A percentile compares a stretch with the other conserved stretches of the same genome.
phyloP scores from a whole-genome alignment of 495 filamentous ascomycete species.

The Aspergillus cristatus region DNA sequence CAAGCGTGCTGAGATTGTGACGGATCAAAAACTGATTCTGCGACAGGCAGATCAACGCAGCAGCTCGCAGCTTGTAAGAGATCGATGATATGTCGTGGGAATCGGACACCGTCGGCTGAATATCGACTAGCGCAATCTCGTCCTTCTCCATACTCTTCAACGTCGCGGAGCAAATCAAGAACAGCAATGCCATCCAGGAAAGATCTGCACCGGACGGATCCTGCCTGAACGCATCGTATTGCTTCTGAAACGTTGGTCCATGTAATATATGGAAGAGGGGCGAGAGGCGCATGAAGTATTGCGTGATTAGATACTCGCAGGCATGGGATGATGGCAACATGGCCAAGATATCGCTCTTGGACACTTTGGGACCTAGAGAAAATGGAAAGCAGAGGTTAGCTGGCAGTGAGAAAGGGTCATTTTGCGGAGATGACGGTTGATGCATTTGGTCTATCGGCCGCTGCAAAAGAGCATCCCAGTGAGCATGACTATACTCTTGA shows the following conservation, averaged over 20 bases:
- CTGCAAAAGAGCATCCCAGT: background rate
- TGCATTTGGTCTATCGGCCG: no score
- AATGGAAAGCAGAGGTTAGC: background rate
- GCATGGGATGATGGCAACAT: background rate
- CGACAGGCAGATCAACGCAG: background rate
- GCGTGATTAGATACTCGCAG: conserved; percentile 1
- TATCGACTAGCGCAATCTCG: background rate
- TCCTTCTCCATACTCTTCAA: background rate
- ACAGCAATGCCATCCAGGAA: conserved; percentile 1
- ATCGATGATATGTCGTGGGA: background rate
- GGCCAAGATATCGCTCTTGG: background rate
- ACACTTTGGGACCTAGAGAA: background rate
- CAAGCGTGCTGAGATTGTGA: background rate
- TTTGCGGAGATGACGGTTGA: no score
- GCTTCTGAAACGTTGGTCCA: conserved; percentile 1
- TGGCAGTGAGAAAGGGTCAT: background rate
- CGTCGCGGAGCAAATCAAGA: conserved; percentile 1
- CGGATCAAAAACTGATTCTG: conserved; percentile 1
- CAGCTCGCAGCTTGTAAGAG: background rate
- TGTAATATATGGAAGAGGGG: conserved; percentile 1
- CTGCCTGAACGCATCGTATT: background rate
- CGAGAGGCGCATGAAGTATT: conserved; percentile 1
- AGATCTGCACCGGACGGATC: background rate
- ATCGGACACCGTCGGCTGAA: background rate
- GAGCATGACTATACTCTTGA: background rate